Conservation (phyloP, 163 green algal genomes). For the Prototheca stagnorum region DNA sequence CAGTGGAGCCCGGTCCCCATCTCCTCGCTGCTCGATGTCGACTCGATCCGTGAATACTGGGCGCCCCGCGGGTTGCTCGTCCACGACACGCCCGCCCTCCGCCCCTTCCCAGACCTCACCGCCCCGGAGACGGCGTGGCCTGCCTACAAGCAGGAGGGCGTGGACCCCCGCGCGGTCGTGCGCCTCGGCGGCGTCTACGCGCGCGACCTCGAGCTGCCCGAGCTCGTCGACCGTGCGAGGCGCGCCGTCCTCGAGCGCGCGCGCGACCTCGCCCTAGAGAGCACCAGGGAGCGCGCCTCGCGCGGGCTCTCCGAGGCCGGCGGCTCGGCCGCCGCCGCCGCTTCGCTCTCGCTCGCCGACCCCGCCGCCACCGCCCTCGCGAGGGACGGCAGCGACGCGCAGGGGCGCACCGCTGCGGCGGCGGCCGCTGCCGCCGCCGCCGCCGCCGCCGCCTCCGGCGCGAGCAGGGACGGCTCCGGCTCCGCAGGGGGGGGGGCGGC, state of each 20-base stretch:
- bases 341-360: too few species aligned
- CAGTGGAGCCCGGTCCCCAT: constrained; percentile 34
- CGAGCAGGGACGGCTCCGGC: too few species aligned
- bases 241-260: constrained; percentile 19
- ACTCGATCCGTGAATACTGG: constrained; percentile 26
- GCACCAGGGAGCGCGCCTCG: neutral
- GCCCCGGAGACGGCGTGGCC: constrained; percentile 39
- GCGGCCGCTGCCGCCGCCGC: too few species aligned
- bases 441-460: too few species aligned
- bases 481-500: too few species aligned
- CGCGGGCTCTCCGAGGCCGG: too few species aligned
- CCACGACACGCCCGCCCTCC: constrained; percentile 23
- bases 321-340: too few species aligned
- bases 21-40: constrained; percentile 37
- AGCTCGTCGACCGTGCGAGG: constrained; percentile 40
- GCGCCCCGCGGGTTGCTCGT: constrained; percentile 15
- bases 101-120: constrained; percentile 41
- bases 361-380: neutral
- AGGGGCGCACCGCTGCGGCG: too few species aligned
- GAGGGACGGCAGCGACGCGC: neutral
- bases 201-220: constrained; percentile 30
- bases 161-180: constrained; percentile 21
- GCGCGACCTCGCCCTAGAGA: neutral
- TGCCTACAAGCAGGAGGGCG: constrained; percentile 19
- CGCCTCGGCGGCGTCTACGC: constrained; percentile 35